Percentiles rank a stretch among this genome's conserved stretches.
Evolutionary conservation across 257 asterid species (phyloP).

Genomic region (Solanum okadae): DNA sequence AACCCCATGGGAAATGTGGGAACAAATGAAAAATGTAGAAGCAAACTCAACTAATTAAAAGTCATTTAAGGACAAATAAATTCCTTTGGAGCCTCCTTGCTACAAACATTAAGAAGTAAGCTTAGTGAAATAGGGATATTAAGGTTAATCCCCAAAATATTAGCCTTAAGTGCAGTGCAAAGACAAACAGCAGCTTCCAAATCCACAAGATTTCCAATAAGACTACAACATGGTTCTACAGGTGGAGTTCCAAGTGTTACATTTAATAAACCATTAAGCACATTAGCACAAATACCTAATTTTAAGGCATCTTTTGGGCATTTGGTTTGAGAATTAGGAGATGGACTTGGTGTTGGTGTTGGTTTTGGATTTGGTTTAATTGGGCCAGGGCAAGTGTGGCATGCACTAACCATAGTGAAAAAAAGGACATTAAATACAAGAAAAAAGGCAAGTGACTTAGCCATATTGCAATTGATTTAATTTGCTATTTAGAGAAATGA

Average conservation of each 20-base stretch:
- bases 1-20: background rate
- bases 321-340: background rate
- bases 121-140: conserved; percentile 46
- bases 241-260: conserved; percentile 38
- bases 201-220: conserved; percentile 35
- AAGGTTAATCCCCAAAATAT: conserved; percentile 46
- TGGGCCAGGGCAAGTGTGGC: conserved; percentile 1
- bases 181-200: conserved; percentile 54
- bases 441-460: conserved; percentile 14
- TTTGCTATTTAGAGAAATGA: background rate
- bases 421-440: conserved; percentile 24
- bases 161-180: conserved; percentile 60
- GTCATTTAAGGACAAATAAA: conserved; percentile 30
- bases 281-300: conserved; percentile 41
- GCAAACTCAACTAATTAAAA: background rate
- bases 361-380: conserved; percentile 8
- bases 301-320: conserved; percentile 8
- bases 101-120: conserved; percentile 39
- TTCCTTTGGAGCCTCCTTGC: conserved; percentile 37
- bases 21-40: background rate
- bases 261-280: conserved; percentile 27
- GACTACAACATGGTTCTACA: conserved; percentile 39
- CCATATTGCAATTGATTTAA: background rate
- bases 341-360: background rate
- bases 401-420: conserved; percentile 27